Conservation (phyloP, 2,329 filamentous ascomycete species). For the Hymenoscyphus linearis region DNA sequence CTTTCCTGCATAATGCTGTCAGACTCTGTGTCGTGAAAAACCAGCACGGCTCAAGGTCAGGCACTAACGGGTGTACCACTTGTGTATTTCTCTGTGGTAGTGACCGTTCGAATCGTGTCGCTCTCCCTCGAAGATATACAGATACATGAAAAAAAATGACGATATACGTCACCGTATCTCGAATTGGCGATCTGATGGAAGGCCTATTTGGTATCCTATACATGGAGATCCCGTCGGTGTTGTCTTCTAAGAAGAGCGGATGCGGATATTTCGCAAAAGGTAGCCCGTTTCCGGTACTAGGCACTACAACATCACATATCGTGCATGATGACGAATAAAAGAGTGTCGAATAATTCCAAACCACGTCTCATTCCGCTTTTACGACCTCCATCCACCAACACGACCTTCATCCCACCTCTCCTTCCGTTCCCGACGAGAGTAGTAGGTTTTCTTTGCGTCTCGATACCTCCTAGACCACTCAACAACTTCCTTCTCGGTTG, state of each 20-base stretch:
- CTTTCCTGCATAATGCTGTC: slow-evolving; percentile 4
- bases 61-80: neutral
- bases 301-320: slow-evolving; percentile 2
- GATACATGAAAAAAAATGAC: neutral
- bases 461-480: slow-evolving; percentile 82
- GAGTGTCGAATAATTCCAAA: neutral
- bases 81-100: neutral
- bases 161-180: neutral
- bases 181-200: neutral
- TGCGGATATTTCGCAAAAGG: neutral
- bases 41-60: neutral
- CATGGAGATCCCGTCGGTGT: neutral
- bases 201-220: neutral
- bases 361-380: slow-evolving; percentile 23
- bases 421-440: slow-evolving; percentile 78
- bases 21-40: neutral
- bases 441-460: slow-evolving; percentile 73
- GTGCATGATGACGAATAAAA: slow-evolving; percentile 3
- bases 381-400: slow-evolving; percentile 84
- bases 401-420: slow-evolving; percentile 93
- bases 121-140: neutral
- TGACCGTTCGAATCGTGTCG: neutral
- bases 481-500: slow-evolving; percentile 72
- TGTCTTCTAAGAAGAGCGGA: slow-evolving; percentile 1
- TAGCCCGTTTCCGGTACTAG: neutral